A percentile compares a stretch with the other conserved stretches of the same genome.
phyloP scores from a whole-genome alignment of 352 stramenopile genomes.

The Phytophthora constricta region DNA sequence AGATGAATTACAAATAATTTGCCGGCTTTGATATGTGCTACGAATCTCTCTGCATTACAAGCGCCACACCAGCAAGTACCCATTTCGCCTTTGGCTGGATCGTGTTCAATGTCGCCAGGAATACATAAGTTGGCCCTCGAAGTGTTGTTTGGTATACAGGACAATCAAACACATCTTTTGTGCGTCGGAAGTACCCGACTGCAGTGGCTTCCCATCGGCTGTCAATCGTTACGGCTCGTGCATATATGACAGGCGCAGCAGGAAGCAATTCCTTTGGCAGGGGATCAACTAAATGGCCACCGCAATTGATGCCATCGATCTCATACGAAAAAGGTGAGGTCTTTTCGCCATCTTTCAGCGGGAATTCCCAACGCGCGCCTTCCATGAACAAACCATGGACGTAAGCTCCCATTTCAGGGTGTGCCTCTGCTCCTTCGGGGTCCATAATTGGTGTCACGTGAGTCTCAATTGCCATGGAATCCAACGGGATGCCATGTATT shows the following conservation, averaged over 20 bases:
- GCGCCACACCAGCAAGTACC: conserved; percentile 91
- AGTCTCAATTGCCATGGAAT: conserved; percentile 95
- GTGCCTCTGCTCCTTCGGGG: conserved; percentile 67
- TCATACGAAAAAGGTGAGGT: conserved; percentile 84
- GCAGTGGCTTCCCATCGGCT: conserved; percentile 93
- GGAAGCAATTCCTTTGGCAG: conserved; percentile 94
- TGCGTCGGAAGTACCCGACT: conserved; percentile 94
- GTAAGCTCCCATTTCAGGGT: conserved; percentile 89
- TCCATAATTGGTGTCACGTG: conserved; percentile 86
- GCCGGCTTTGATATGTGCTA: conserved; percentile 31
- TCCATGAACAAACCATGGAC: conserved; percentile 96
- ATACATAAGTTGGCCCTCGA: conserved; percentile 96
- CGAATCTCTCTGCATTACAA: conserved; percentile 94
- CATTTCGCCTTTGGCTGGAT: conserved; percentile 88
- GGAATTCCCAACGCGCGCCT: conserved; percentile 90
- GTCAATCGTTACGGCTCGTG: conserved; percentile 93
- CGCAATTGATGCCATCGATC: conserved; percentile 86
- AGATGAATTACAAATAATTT: neutral
- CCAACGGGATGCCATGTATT: conserved; percentile 84
- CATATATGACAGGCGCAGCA: conserved; percentile 90
- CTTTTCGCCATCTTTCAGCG: conserved; percentile 78
- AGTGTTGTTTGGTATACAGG: conserved; percentile 97
- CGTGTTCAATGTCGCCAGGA: conserved; percentile 95
- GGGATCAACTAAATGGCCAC: conserved; percentile 88
- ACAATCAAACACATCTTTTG: conserved; percentile 92